Conservation (phyloP, 345 rosid species). For the Boechera stricta region DNA sequence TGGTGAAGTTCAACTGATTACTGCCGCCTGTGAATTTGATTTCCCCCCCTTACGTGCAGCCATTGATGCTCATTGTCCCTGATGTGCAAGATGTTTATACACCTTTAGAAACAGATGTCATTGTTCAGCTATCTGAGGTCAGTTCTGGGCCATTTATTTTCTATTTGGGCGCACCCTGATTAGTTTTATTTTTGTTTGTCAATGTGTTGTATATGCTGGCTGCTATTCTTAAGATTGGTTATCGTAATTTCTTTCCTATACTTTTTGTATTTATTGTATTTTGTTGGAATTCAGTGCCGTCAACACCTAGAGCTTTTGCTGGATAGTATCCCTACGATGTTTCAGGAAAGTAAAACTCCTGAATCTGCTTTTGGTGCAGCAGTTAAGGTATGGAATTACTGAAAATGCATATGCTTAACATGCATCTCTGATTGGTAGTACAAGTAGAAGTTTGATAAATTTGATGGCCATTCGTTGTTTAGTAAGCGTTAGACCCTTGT, state of each 20-base stretch:
- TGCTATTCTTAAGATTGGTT: conserved; percentile 17
- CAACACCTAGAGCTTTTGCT: conserved; percentile 91
- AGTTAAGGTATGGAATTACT: conserved; percentile 50
- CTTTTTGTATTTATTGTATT: conserved; percentile 13
- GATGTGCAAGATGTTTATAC: conserved; percentile 95
- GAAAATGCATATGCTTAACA: conserved; percentile 20
- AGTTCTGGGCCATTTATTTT: conserved; percentile 39
- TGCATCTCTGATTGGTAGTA: conserved; percentile 17
- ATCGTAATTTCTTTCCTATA: conserved; percentile 8
- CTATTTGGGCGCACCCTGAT: conserved; percentile 17
- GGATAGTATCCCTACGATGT: conserved; percentile 96
- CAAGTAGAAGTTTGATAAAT: conserved; percentile 23
- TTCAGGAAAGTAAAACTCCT: conserved; percentile 77
- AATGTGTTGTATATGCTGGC: conserved; percentile 15
- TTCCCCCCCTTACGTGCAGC: conserved; percentile 59
- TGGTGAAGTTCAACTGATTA: conserved; percentile 61
- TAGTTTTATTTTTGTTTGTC: conserved; percentile 2
- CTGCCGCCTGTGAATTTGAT: conserved; percentile 30
- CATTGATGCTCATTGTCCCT: conserved; percentile 93
- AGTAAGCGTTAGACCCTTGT: conserved; percentile 18
- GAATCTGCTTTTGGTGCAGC: conserved; percentile 99
- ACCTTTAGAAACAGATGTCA: conserved; percentile 81
- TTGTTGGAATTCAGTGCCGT: conserved; percentile 69
- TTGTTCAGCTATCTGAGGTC: conserved; percentile 90
- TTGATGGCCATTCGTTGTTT: conserved; percentile 24